A percentile compares a stretch with the other conserved stretches of the same genome.
These are phyloP conservation scores for Sporothrix luriei DNA, from an alignment of 2,329 filamentous ascomycete genomes.

Conservation along the genomic window DNA sequence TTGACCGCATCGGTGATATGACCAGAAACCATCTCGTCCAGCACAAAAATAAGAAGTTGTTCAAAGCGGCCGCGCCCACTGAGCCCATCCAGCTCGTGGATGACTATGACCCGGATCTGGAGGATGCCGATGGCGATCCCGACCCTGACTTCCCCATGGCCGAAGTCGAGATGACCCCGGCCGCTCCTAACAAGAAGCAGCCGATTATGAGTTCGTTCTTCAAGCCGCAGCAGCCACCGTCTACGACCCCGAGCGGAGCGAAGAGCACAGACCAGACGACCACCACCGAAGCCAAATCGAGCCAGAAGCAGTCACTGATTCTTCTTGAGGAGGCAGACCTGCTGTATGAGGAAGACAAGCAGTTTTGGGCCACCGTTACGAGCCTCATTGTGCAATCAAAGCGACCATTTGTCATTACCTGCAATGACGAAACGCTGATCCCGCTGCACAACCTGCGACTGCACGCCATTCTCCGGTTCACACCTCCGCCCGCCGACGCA, in stretches of 20 bases:
- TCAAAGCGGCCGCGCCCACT: neutral
- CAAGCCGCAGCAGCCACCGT: conserved; percentile 52
- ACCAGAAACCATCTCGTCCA: conserved; percentile 88
- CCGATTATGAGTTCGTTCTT: conserved; percentile 83
- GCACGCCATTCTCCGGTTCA: conserved; percentile 81
- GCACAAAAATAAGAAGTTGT: conserved; percentile 45
- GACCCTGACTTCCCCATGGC: conserved; percentile 24
- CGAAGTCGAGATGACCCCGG: neutral
- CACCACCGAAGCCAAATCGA: conserved; percentile 42
- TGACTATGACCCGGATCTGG: conserved; percentile 42
- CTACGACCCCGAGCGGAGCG: conserved; percentile 45
- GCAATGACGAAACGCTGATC: conserved; percentile 85
- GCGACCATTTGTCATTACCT: conserved; percentile 91
- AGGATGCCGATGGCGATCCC: conserved; percentile 27
- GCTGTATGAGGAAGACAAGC: conserved; percentile 91
- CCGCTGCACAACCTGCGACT: conserved; percentile 74
- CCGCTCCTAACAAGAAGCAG: conserved; percentile 61
- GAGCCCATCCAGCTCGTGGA: conserved; percentile 39
- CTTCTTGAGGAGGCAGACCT: conserved; percentile 92
- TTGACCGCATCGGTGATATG: conserved; percentile 96
- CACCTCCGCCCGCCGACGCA: conserved; percentile 63
- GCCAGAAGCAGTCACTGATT: conserved; percentile 91
- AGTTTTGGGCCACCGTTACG: conserved; percentile 86
- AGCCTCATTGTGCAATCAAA: conserved; percentile 81
- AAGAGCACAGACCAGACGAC: conserved; percentile 34